Evolutionary conservation across 225 moss, liverwort and hornwort species (phyloP).

Genomic region (Rhytidiadelphus loreus): DNA sequence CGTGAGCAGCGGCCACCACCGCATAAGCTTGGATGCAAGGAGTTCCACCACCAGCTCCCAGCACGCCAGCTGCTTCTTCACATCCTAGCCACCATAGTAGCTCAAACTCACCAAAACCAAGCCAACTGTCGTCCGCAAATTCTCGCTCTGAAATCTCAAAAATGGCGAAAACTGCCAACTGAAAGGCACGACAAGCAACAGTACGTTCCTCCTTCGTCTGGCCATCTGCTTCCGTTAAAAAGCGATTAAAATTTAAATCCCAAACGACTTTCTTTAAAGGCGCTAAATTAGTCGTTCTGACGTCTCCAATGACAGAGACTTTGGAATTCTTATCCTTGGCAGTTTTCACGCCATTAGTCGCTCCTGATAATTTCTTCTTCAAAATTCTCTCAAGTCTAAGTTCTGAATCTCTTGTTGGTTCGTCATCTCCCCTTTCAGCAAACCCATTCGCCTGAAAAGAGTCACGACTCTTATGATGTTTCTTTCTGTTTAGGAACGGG

Average conservation of each 20-base stretch:
- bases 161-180: constrained; percentile 26
- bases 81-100: constrained; percentile 44
- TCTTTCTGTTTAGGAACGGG: constrained; percentile 67
- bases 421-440: not conserved
- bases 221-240: not conserved
- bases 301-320: not conserved
- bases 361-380: not conserved
- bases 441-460: not conserved
- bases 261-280: constrained; percentile 19
- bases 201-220: not conserved
- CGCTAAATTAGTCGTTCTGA: not conserved
- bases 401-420: not conserved
- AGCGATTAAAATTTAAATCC: constrained; percentile 1
- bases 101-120: constrained; percentile 10
- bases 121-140: not conserved
- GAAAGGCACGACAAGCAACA: constrained; percentile 28
- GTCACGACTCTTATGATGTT: constrained; percentile 17
- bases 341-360: not conserved
- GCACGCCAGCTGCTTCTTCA: constrained; percentile 30
- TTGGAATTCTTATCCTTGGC: not conserved
- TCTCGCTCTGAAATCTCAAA: constrained; percentile 1
- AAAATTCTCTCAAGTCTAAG: not conserved
- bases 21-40: constrained; percentile 34
- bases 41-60: constrained; percentile 26
- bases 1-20: constrained; percentile 43